Evolutionary conservation across 2,329 filamentous ascomycete species (phyloP).

Genomic region (Hymenoscyphus occultus): DNA sequence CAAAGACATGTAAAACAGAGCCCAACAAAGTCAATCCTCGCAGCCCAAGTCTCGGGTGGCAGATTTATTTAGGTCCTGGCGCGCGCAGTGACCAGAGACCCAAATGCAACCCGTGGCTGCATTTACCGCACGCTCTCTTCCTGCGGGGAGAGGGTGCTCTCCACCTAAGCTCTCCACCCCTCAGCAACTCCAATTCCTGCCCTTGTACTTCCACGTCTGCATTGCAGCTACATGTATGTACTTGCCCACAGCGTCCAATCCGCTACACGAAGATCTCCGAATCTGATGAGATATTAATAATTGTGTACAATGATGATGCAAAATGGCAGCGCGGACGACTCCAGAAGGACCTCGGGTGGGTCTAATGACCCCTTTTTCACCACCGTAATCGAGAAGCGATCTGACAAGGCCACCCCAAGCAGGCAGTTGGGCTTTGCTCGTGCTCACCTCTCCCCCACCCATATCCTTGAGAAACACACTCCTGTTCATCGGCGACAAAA

Average conservation of each 20-base stretch:
- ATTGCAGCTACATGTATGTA: not conserved
- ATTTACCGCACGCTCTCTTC: not conserved
- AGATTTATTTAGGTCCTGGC: not conserved
- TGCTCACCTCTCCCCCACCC: conserved; percentile 2
- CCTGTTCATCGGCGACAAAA: not conserved
- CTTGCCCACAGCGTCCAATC: not conserved
- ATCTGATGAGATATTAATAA: conserved; percentile 1
- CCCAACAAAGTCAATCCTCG: not conserved
- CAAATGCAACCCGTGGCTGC: not conserved
- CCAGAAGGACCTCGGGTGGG: conserved; percentile 5
- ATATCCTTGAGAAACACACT: conserved; percentile 3
- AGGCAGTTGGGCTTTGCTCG: not conserved
- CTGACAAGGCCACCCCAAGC: conserved; percentile 7
- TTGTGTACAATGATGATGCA: conserved; percentile 3
- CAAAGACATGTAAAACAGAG: not conserved
- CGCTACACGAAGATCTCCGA: not conserved
- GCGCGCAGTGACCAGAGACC: not conserved
- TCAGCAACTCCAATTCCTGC: not conserved
- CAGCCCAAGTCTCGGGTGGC: not conserved
- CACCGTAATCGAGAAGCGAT: not conserved
- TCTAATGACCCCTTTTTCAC: conserved; percentile 1
- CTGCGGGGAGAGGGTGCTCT: not conserved
- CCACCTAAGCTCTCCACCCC: too few species aligned
- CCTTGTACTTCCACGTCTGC: not conserved
- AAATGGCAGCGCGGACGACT: not conserved